These are phyloP conservation scores for Acacia concinna DNA, from an alignment of 331 rosid genomes.

Conservation along the genomic window DNA sequence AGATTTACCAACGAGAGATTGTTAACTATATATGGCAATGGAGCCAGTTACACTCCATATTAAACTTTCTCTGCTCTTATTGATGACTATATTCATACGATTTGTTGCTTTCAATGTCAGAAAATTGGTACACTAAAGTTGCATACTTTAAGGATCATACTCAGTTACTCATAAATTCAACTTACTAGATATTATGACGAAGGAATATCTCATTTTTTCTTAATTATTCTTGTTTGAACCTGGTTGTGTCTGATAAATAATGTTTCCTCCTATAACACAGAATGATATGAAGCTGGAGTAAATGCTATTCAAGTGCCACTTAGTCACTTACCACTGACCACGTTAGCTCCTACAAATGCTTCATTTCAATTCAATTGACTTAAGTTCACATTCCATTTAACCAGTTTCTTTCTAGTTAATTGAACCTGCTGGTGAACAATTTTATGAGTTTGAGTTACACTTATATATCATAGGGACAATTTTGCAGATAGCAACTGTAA, in stretches of 20 bases:
- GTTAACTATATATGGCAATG: neutral
- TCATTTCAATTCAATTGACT: neutral
- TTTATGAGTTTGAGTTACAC: neutral
- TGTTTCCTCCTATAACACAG: neutral
- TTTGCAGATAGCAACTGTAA: slow-evolving; percentile 3
- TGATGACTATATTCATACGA: neutral
- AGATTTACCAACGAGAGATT: no score
- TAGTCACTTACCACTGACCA: neutral
- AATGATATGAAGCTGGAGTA: neutral
- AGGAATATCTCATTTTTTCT: neutral
- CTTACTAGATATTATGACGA: neutral
- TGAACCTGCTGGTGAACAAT: neutral
- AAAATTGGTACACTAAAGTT: neutral
- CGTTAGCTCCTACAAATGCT: neutral
- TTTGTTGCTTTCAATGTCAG: neutral
- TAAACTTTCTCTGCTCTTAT: neutral
- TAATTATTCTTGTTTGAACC: slow-evolving; percentile 3
- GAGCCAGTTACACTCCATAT: neutral
- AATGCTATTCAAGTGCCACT: neutral
- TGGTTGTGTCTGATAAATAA: neutral
- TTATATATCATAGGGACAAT: neutral
- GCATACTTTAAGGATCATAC: neutral
- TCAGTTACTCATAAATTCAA: neutral
- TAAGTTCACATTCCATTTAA: neutral
- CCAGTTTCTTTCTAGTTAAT: neutral